Percentiles rank a stretch among this genome's conserved stretches.
Conservation (phyloP, 805 yeast genomes). For the Komagataella pseudopastoris region DNA sequence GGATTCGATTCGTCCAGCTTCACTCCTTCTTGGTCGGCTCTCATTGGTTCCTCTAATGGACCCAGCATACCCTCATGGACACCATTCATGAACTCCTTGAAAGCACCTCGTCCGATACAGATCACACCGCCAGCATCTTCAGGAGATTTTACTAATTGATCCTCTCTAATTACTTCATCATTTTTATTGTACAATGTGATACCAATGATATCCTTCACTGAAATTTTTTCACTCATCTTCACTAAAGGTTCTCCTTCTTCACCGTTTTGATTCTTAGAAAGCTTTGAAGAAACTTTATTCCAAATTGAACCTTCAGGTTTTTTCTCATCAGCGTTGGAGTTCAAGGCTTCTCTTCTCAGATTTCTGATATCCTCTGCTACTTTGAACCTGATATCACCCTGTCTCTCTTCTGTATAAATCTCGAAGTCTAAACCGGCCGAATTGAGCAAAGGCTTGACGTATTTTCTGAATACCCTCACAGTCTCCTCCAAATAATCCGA, state of each 20-base stretch:
- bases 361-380: slow-evolving; percentile 79
- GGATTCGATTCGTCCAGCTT: slow-evolving; percentile 2
- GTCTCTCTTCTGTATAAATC: slow-evolving; percentile 61
- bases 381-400: slow-evolving; percentile 72
- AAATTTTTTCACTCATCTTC: slow-evolving; percentile 22
- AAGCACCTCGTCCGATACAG: slow-evolving; percentile 92
- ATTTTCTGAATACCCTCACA: slow-evolving; percentile 58
- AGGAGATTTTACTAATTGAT: slow-evolving; percentile 29
- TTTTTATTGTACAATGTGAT: slow-evolving; percentile 26
- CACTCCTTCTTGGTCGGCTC: slow-evolving; percentile 2
- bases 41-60: slow-evolving; percentile 43
- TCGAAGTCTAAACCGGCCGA: slow-evolving; percentile 80
- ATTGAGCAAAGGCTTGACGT: slow-evolving; percentile 74
- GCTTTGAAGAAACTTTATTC: background rate
- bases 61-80: slow-evolving; percentile 92
- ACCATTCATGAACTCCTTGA: slow-evolving; percentile 82
- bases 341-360: slow-evolving; percentile 35
- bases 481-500: slow-evolving; percentile 75
- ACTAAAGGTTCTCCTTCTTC: slow-evolving; percentile 14
- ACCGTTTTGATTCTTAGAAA: slow-evolving; percentile 6
- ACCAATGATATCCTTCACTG: slow-evolving; percentile 40
- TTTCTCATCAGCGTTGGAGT: slow-evolving; percentile 5
- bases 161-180: slow-evolving; percentile 23
- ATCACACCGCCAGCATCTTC: slow-evolving; percentile 69
- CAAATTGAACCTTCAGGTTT: slow-evolving; percentile 3